Base-by-base conservation (phyloP, 169 alveolate species). In the Toxoplasma gondii region DNA sequence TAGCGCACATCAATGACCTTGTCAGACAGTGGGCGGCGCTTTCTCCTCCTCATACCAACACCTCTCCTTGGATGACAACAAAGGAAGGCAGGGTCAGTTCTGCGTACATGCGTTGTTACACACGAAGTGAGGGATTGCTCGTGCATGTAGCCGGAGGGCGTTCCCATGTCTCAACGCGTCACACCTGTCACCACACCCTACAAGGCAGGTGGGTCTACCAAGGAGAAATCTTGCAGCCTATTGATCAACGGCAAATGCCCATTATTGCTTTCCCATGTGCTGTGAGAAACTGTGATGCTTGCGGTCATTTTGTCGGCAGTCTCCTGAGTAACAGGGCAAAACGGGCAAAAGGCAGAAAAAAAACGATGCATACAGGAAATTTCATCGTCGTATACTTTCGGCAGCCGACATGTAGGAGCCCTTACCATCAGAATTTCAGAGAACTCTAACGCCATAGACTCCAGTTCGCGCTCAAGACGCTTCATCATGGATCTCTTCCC, bases 381-480 rank as follows among this genome's bases (percentile, higher is more conserved):
- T 49, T 49, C 58, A 49, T 49, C 4, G 58, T 12, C 22, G 58
- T 49, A 49, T 4, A 7, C 12, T 12, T 7, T 49, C 58, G 58
- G 12, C 12, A 49, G 58, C 58, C 12, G 58, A 49, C 58, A 49
- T 12, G 22, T 7, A 49, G n/a, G 53, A 82, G 17, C 69, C 39
- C 86, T 16, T 82, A 82, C 90, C 90, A 82, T 82, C 67, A 82
- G 38, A 17, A 82, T 82, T 17, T 82, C 90, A 12, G 90, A 82
- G 67, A 82, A 82, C 64, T 82, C 90, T 12, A 44, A 24, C 27
- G 90, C 90, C 90, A 82, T 82, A 16, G 90, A 64, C 12, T 82
- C 90, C 90, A 82, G 38, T 82, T 82, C 90, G 12, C 64, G 58
- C 90, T 82, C 69, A 9, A 82, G 90, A 10, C 90, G 90, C 41